Evolutionary conservation across 768 basidiomycete genomes (phyloP).

Genomic region (Xerocomellus intermedius): DNA sequence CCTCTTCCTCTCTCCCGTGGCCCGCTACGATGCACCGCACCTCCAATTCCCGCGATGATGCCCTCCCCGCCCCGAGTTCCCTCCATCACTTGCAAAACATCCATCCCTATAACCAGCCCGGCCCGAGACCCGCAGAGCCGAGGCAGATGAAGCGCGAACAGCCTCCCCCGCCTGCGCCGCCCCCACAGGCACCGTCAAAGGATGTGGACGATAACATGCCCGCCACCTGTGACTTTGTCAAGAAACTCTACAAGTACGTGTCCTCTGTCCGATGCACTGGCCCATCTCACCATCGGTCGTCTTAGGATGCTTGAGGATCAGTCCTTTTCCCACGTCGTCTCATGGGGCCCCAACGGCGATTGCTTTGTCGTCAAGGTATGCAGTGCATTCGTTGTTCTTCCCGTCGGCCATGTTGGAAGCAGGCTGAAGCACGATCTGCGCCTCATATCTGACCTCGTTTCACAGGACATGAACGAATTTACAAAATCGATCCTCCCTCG

Average conservation of each 20-base stretch:
- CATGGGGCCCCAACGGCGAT: conserved; percentile 82
- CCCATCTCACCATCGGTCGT: conserved; percentile 4
- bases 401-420: neutral
- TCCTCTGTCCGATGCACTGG: neutral
- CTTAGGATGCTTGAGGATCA: conserved; percentile 86
- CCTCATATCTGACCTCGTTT: conserved; percentile 11
- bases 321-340: conserved; percentile 67
- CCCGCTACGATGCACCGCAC: conserved; percentile 34
- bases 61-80: conserved; percentile 23
- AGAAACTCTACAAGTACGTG: conserved; percentile 86
- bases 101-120: conserved; percentile 24
- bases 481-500: conserved; percentile 87
- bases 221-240: conserved; percentile 90
- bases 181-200: conserved; percentile 24
- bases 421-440: neutral
- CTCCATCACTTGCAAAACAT: conserved; percentile 18
- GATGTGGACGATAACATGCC: conserved; percentile 74
- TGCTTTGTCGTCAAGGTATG: conserved; percentile 83
- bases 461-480: conserved; percentile 90
- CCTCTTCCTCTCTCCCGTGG: conserved; percentile 26
- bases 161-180: conserved; percentile 21
- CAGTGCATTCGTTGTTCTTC: neutral
- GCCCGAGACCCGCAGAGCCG: conserved; percentile 18
- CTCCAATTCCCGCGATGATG: conserved; percentile 44
- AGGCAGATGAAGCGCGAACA: conserved; percentile 33